phyloP scores from a whole-genome alignment of 148 eudicot genomes.

The Camellia japonica region DNA sequence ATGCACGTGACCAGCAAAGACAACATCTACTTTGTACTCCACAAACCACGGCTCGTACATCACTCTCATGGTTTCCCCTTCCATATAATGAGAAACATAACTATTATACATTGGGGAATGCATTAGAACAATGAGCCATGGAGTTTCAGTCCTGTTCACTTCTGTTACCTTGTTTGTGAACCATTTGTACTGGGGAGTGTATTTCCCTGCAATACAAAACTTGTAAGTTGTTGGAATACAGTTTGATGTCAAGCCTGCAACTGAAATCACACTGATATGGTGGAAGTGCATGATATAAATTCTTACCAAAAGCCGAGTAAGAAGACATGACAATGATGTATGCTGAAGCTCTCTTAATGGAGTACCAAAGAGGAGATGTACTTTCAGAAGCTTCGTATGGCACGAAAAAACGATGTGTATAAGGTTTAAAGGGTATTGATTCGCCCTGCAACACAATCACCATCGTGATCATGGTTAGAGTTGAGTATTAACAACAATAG shows the following conservation, averaged over 20 bases:
- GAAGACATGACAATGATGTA: conserved; percentile 80
- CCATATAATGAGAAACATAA: conserved; percentile 83
- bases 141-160: conserved; percentile 83
- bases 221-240: neutral
- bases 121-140: conserved; percentile 88
- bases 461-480: conserved; percentile 3
- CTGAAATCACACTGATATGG: neutral
- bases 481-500: too few relatives aligned
- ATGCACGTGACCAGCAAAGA: conserved; percentile 92
- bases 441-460: conserved; percentile 59
- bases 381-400: conserved; percentile 66
- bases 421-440: conserved; percentile 77
- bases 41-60: conserved; percentile 72
- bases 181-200: conserved; percentile 83
- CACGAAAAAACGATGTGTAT: conserved; percentile 48
- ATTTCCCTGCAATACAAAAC: conserved; percentile 43
- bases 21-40: conserved; percentile 74
- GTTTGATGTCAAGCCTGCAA: neutral
- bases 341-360: conserved; percentile 85
- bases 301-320: conserved; percentile 80
- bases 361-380: conserved; percentile 86
- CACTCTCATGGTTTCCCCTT: conserved; percentile 95
- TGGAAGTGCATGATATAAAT: neutral
- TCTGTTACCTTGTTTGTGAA: conserved; percentile 50
- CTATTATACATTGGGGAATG: conserved; percentile 77